phyloP scores from a whole-genome alignment of 257 asterid genomes.

The Solanum clarkiae region DNA sequence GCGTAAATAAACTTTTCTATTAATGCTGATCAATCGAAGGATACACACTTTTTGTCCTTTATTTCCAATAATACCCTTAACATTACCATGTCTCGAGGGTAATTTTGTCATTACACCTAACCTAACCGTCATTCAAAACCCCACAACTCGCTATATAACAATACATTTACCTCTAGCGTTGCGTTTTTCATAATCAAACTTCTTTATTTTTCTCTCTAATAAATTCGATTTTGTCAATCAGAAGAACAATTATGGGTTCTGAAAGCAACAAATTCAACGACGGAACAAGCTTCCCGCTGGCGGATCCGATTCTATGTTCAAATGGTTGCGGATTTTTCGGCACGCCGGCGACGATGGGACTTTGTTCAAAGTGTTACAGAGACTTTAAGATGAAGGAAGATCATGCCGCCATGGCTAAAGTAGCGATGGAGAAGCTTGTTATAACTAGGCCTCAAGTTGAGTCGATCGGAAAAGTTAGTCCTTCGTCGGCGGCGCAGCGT shows the following conservation, averaged over 20 bases:
- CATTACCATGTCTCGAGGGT: not conserved
- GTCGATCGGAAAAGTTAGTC: not conserved
- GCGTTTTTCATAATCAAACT: not conserved
- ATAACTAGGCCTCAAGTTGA: not conserved
- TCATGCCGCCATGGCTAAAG: constrained; percentile 15
- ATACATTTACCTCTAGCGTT: not conserved
- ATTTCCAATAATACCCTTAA: not conserved
- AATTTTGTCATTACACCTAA: not conserved
- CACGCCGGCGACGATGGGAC: constrained; percentile 27
- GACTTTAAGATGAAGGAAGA: constrained; percentile 22
- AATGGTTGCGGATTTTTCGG: constrained; percentile 47
- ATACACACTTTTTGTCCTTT: too few species aligned
- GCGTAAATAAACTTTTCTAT: too few species aligned
- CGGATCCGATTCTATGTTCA: constrained; percentile 23
- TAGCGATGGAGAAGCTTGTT: constrained; percentile 21
- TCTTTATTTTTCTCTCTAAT: not conserved
- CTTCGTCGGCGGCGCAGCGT: not conserved
- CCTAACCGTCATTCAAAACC: not conserved
- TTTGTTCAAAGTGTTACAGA: constrained; percentile 35
- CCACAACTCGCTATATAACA: not conserved
- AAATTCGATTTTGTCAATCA: not conserved
- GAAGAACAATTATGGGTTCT: constrained; percentile 12
- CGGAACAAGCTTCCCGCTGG: constrained; percentile 19
- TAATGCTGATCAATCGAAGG: too few species aligned
- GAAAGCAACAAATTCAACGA: constrained; percentile 29